Percentiles rank a stretch among this genome's conserved stretches.
These are phyloP conservation scores for Carpinus viminea DNA, from an alignment of 306 rosid genomes.

Conservation along the genomic window DNA sequence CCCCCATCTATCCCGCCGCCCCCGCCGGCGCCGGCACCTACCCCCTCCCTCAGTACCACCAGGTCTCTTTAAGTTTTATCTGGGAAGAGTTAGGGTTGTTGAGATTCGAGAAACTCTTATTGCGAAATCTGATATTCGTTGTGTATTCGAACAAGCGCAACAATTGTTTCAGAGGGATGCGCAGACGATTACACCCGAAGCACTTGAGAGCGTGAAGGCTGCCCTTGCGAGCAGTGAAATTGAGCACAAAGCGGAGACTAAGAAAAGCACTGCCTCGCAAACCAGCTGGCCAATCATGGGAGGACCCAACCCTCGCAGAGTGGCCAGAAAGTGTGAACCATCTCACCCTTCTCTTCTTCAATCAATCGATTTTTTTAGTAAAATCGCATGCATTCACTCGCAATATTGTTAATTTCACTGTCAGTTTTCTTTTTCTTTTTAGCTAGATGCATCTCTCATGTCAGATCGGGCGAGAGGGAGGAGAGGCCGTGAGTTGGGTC, in stretches of 20 bases:
- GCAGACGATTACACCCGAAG: slow-evolving; percentile 84
- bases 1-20: slow-evolving; percentile 39
- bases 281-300: slow-evolving; percentile 96
- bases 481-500: too few relatives aligned
- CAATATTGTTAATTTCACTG: background rate
- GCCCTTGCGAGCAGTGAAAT: slow-evolving; percentile 88
- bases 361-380: too few relatives aligned
- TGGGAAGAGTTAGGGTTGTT: background rate
- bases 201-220: slow-evolving; percentile 90
- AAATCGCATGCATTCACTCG: background rate
- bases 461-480: too few relatives aligned
- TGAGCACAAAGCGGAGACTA: slow-evolving; percentile 78
- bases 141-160: slow-evolving; percentile 61
- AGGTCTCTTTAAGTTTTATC: slow-evolving; percentile 27
- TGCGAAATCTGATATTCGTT: background rate
- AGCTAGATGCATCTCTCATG: slow-evolving; percentile 15
- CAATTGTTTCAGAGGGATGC: slow-evolving; percentile 96
- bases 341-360: background rate
- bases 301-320: slow-evolving; percentile 90
- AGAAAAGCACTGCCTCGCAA: slow-evolving; percentile 90
- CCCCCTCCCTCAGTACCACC: slow-evolving; percentile 75
- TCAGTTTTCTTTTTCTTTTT: background rate
- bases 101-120: background rate
- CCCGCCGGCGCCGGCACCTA: slow-evolving; percentile 43
- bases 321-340: slow-evolving; percentile 87